Evolutionary conservation across 2,329 filamentous ascomycete species (phyloP).

Genomic region (Hypoxylon sp.): DNA sequence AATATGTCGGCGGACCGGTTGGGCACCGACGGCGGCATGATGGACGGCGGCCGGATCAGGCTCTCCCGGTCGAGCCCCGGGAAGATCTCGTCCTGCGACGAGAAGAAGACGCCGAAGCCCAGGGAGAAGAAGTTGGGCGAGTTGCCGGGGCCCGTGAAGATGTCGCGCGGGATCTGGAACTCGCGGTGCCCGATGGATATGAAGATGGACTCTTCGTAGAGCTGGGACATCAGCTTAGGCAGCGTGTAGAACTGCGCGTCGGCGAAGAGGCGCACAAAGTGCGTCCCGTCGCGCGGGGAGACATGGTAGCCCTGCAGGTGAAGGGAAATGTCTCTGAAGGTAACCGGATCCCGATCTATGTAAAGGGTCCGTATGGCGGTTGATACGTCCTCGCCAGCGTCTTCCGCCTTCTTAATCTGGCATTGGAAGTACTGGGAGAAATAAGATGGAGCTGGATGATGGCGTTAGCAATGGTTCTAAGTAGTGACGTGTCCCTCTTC

Average conservation of each 20-base stretch:
- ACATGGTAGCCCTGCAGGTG: slow-evolving; percentile 95
- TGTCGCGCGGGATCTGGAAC: slow-evolving; percentile 89
- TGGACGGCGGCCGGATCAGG: slow-evolving; percentile 86
- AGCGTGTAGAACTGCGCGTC: slow-evolving; percentile 96
- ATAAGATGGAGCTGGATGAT: slow-evolving; percentile 82
- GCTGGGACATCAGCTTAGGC: slow-evolving; percentile 87
- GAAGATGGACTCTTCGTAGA: slow-evolving; percentile 92
- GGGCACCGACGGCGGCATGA: slow-evolving; percentile 83
- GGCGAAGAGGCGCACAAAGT: slow-evolving; percentile 92
- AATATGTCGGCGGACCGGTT: slow-evolving; percentile 87
- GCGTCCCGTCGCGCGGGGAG: slow-evolving; percentile 80
- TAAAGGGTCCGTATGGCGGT: slow-evolving; percentile 81
- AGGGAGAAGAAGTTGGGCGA: slow-evolving; percentile 96
- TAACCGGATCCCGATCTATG: slow-evolving; percentile 91
- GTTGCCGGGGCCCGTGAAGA: slow-evolving; percentile 87
- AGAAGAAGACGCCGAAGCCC: slow-evolving; percentile 90
- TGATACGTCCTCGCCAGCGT: slow-evolving; percentile 65
- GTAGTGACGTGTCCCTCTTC: slow-evolving; percentile 16
- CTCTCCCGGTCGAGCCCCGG: slow-evolving; percentile 83
- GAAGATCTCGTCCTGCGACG: slow-evolving; percentile 81
- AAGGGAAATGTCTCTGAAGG: slow-evolving; percentile 88
- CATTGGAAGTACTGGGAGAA: slow-evolving; percentile 94
- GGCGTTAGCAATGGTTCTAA: slow-evolving; percentile 39
- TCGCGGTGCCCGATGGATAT: slow-evolving; percentile 88
- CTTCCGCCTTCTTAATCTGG: slow-evolving; percentile 75